These are phyloP conservation scores for Ceratobasidium sp. DNA, from an alignment of 1,284 basidiomycete genomes.

Conservation along the genomic window DNA sequence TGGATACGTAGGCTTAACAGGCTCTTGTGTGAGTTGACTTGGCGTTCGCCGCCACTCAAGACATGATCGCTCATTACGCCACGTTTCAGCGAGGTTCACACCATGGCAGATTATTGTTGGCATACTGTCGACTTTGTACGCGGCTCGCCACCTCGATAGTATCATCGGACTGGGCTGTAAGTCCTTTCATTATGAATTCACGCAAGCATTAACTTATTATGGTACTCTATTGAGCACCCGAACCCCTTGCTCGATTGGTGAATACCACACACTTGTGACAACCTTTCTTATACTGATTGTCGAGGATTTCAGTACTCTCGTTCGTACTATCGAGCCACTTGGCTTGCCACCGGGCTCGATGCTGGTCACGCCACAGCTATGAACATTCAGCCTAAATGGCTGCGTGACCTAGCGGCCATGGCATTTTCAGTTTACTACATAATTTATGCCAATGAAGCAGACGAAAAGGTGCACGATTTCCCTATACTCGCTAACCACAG, in stretches of 20 bases:
- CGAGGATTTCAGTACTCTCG: slow-evolving; percentile 76
- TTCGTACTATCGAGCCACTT: slow-evolving; percentile 96
- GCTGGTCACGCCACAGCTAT: slow-evolving; percentile 97
- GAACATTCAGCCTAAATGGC: slow-evolving; percentile 91
- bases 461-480: slow-evolving; percentile 78
- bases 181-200: slow-evolving; percentile 53
- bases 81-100: slow-evolving; percentile 76
- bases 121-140: slow-evolving; percentile 86
- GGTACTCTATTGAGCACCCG: slow-evolving; percentile 72
- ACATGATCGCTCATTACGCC: slow-evolving; percentile 7
- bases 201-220: slow-evolving; percentile 10
- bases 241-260: slow-evolving; percentile 89
- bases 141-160: slow-evolving; percentile 86
- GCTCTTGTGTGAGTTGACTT: slow-evolving; percentile 64
- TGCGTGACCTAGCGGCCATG: slow-evolving; percentile 86
- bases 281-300: slow-evolving; percentile 46
- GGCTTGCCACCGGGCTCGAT: slow-evolving; percentile 94
- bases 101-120: slow-evolving; percentile 95
- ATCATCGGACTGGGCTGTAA: slow-evolving; percentile 84
- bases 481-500: background rate
- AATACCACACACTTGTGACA: slow-evolving; percentile 51
- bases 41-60: slow-evolving; percentile 23
- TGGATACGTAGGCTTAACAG: slow-evolving; percentile 71
- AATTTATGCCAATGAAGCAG: slow-evolving; percentile 91
- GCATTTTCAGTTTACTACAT: slow-evolving; percentile 92